Conservation (phyloP, 192 early-diverging fungal genomes). For the Helicostylum pulchrum region DNA sequence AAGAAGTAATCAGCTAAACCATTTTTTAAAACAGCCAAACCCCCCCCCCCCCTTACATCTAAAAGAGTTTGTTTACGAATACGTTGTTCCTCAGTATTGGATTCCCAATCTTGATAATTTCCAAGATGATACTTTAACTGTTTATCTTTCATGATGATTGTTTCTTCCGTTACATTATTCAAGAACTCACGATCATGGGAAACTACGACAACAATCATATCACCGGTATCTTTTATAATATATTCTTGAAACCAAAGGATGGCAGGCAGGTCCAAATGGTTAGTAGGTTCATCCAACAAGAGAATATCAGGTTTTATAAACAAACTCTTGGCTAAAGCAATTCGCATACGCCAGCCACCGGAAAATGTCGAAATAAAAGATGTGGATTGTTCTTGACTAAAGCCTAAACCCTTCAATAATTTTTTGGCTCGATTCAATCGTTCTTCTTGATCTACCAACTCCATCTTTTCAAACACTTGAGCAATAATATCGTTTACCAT, state of each 20-base stretch:
- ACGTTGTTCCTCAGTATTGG: conserved; percentile 69
- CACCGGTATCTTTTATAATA: conserved; percentile 51
- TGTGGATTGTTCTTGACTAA: conserved; percentile 58
- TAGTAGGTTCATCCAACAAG: conserved; percentile 86
- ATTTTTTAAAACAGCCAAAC: no score
- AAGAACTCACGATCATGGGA: conserved; percentile 89
- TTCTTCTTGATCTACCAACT: conserved; percentile 58
- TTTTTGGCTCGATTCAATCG: conserved; percentile 63
- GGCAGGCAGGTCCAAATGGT: conserved; percentile 85
- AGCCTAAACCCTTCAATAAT: conserved; percentile 77
- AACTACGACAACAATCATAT: conserved; percentile 73
- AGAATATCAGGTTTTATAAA: conserved; percentile 81
- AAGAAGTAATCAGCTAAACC: no score
- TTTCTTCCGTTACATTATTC: conserved; percentile 73
- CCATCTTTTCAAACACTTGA: conserved; percentile 54
- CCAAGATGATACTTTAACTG: conserved; percentile 73
- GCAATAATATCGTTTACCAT: conserved; percentile 55
- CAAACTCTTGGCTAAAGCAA: conserved; percentile 82
- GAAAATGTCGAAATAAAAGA: conserved; percentile 65
- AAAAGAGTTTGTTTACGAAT: conserved; percentile 63
- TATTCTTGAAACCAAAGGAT: conserved; percentile 91
- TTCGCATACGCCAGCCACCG: conserved; percentile 90
- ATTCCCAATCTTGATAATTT: conserved; percentile 84
- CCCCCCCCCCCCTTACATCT: no score
- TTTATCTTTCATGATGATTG: conserved; percentile 71